Evolutionary conservation across 1,284 basidiomycete species (phyloP).

Genomic region (Sanguinoderma infundibulare): DNA sequence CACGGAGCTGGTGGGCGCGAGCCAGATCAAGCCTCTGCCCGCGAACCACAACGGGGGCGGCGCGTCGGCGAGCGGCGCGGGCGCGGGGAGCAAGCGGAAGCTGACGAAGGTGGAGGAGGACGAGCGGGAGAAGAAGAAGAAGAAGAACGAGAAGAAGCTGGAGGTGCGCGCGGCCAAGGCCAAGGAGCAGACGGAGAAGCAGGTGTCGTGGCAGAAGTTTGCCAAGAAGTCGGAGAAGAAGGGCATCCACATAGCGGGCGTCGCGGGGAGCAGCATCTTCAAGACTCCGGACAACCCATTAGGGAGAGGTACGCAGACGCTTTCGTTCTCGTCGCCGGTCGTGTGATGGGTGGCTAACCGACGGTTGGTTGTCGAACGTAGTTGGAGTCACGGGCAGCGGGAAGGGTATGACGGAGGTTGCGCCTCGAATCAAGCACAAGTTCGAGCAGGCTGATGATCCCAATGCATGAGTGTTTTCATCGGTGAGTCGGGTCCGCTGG

Average conservation of each 20-base stretch:
- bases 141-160: conserved; percentile 95
- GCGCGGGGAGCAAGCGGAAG: conserved; percentile 69
- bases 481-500: conserved; percentile 3
- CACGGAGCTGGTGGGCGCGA: conserved; percentile 85
- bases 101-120: conserved; percentile 83
- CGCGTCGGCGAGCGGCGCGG: conserved; percentile 36
- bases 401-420: conserved; percentile 88
- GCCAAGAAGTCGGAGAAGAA: conserved; percentile 97
- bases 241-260: conserved; percentile 87
- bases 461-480: conserved; percentile 20
- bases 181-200: conserved; percentile 88
- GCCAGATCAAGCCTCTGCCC: conserved; percentile 76
- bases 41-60: conserved; percentile 49
- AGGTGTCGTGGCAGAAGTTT: conserved; percentile 97
- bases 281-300: conserved; percentile 94
- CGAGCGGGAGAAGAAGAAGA: conserved; percentile 91
- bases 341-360: not conserved
- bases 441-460: conserved; percentile 58
- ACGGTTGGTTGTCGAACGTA: conserved; percentile 35
- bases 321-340: not conserved
- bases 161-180: conserved; percentile 87
- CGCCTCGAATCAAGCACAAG: conserved; percentile 79
- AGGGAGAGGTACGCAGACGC: conserved; percentile 69
- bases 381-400: conserved; percentile 96
- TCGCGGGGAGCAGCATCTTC: conserved; percentile 92